A percentile compares a stretch with the other conserved stretches of the same genome.
Evolutionary conservation across 139 green algal species (phyloP).

Genomic region (Desmodesmus armatus): DNA sequence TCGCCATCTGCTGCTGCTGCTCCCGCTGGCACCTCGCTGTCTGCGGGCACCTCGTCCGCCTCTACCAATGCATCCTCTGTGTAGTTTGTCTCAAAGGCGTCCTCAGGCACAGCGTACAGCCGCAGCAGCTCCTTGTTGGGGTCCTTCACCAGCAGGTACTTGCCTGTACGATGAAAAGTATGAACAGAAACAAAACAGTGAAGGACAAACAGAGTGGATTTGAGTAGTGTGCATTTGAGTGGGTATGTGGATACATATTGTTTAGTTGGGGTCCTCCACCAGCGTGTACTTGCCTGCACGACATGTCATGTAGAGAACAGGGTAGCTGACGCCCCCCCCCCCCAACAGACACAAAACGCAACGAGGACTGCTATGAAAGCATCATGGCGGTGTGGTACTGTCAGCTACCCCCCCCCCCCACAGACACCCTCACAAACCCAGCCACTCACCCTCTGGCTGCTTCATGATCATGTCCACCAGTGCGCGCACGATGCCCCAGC

Average conservation of each 20-base stretch:
- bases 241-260: no score
- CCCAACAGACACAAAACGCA: no score
- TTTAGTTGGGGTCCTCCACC: constrained; percentile 97
- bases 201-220: no score
- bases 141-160: constrained; percentile 94
- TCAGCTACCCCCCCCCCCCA: no score
- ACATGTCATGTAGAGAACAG: no score
- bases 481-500: constrained; percentile 95
- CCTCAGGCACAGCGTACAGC: constrained; percentile 82
- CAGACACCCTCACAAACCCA: no score
- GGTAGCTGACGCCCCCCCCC: no score
- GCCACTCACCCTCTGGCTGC: constrained; percentile 81
- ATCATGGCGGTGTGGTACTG: no score
- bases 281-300: constrained; percentile 92
- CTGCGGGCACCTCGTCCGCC: constrained; percentile 21
- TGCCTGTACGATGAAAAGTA: no score
- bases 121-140: constrained; percentile 95
- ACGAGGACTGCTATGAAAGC: no score
- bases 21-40: background rate
- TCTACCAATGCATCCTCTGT: constrained; percentile 35
- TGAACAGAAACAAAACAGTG: no score
- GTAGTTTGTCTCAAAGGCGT: constrained; percentile 67
- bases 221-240: no score
- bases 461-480: constrained; percentile 90
- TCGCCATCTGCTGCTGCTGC: background rate